Evolutionary conservation across 75 land plant genomes (phyloP), one percentile per base, ranked within the genome.

Genomic region (Selaginella moellendorffii): DNA sequence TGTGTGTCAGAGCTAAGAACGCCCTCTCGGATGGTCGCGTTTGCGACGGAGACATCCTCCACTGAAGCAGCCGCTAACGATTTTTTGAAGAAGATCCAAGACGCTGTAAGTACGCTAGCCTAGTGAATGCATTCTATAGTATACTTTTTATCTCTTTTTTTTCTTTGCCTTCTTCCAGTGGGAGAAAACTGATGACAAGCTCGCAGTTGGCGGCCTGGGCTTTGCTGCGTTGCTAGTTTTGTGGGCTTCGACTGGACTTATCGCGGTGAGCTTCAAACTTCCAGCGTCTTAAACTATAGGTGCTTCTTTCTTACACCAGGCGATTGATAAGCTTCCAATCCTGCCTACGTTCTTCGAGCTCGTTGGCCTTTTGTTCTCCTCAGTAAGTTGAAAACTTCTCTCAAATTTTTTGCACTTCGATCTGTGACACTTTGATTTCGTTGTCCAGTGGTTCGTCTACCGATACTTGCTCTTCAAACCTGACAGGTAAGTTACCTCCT

Each of bases 381-480:
- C 75, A 67, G 98, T 92, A 81, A 83, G 82, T 66, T 5, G 14
- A 14, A 36, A 36, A 5, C 46, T n/a, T n/a, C n/a, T 36, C 46
- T 36, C 46, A 36, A 5, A 36, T 5, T 36, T 5, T 14, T 5
- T 14, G 14, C 46, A 36, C 46, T 5, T 36, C 14, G 46, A 36
- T 5, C 5, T 36, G 5, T 5, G 5, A 36, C 46, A 5, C 14
- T 5, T 14, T 5, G 5, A 36, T 14, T 14, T 36, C 46, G 5
- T 36, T 36, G 61, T 79, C 23, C 90, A 93, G 98, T 93, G 96
- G 96, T 93, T 93, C 67, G 31, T 79, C 29, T 93, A 93, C 36
- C 87, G 98, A 2, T 88, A 85, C 76, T 83, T 93, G 64, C 80
- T 93, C 54, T 88, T 93, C 79, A 86, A 93, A 68, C 96, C 98